Evolutionary conservation across 441 rosid species (phyloP), one percentile per base, ranked within the genome.

Genomic region (Omphalea diandra): DNA sequence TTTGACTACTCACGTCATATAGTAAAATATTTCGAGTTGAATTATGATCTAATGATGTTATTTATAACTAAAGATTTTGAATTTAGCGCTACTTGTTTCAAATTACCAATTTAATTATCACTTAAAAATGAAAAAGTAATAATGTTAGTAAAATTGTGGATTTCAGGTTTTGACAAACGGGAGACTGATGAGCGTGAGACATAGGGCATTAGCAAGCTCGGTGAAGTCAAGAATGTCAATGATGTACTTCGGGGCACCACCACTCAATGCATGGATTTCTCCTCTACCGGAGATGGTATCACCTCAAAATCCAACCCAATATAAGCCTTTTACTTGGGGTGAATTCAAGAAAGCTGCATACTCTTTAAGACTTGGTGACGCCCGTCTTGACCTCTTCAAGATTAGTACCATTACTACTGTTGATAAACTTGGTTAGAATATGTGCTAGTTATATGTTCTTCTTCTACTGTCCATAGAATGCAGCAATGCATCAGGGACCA

Each of bases 231-330:
- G 98, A 60, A 79, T 90, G 94, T 94, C 98, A 15, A 85, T 71
- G 67, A 82, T 87, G 83, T 94, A 87, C 55, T 94, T 94, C 55
- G 97, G 88, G 57, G 97, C 97, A 7, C 98, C 98, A 10, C 78
- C 97, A 3, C 79, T 85, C 0, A 77, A 81, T 4, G 78, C 91
- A 0, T 77, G 83, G 76, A 87, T 94, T 50, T 70, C 79, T 26
- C 86, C 97, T 4, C 77, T 82, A 24, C 91, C 87, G 3, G 83
- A 85, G 20, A 70, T 81, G 83, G 86, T 94, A 10, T 82, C 96
- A 10, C 69, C 81, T 0, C 61, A 61, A 22, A 83, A 77, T 61
- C 97, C 96, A 1, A 40, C 62, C 20, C 70, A 73, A 12, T 94
- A 85, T 67, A 82, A 77, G 62, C 77, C 91, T 15, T 92, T 90